Base-by-base conservation (phyloP, 768 basidiomycete species). In the Tubosaeta brunneosetosa region DNA sequence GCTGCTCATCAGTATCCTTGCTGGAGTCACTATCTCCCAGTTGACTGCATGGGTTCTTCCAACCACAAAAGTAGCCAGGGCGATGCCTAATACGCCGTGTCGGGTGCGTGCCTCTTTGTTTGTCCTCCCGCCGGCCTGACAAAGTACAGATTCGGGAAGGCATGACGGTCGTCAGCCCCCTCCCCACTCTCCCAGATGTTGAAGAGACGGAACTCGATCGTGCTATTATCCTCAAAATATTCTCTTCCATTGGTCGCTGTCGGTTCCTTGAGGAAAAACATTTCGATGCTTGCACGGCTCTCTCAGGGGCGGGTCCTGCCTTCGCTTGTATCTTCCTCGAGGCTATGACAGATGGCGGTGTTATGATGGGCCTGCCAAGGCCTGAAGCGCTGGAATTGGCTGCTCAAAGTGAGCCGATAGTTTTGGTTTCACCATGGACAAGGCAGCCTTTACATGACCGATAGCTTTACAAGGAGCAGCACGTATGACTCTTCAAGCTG, bases 81-180 rank as follows among this genome's bases (percentile, higher is more conserved):
- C 93, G 11, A 99, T 99, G 97, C 94, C 97, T 58, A 99, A 99
- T 66, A 98, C 95, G 2, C 94, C 97, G 17, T 92, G 90, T 74
- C 91, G 91, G 70, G 95, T 94, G 55, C 53, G 81, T 59, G 41
- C 17, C 27, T 34, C n/a, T 10, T 7, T 27, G 4, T 2, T 48
- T 9, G 3, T n/a, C 36, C 17, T 34, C 41, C 13, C n/a, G 14
- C 29, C 34, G 10, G 34, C 27, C 25, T 53, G 36, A 55, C 46
- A 16, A 53, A 10, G 26, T 12, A 1, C 22, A 99, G 97, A 98
- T 99, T 66, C 87, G 97, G 19, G 95, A 98, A 74, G 97, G 97
- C 53, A 98, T 99, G 97, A 97, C 94, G 1, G 86, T 97, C 37
- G 80, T 98, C 50, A 89, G 90, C 33, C 85, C 80, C 13, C 76